Percentiles rank a stretch among this genome's conserved stretches.
Evolutionary conservation across 371 early-diverging fungal genomes (phyloP).

Genomic region (Mortierella sp.): DNA sequence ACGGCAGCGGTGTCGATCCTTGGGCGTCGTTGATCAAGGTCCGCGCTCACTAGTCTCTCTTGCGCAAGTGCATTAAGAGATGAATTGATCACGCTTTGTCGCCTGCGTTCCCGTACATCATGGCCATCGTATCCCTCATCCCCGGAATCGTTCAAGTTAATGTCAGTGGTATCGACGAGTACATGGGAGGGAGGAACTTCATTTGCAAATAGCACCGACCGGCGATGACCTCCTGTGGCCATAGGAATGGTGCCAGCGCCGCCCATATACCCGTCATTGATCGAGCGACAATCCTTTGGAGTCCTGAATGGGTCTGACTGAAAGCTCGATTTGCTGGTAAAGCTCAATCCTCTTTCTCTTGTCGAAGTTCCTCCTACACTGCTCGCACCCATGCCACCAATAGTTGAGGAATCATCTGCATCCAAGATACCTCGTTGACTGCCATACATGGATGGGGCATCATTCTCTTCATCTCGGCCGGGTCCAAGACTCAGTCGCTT

Average conservation of each 20-base stretch:
- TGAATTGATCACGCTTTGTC: conserved; percentile 34
- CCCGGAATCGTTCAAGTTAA: conserved; percentile 31
- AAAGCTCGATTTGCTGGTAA: conserved; percentile 47
- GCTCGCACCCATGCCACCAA: conserved; percentile 26
- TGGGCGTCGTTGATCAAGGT: conserved; percentile 8
- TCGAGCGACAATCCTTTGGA: conserved; percentile 40
- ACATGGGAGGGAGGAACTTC: conserved; percentile 36
- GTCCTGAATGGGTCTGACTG: conserved; percentile 55
- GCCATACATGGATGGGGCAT: conserved; percentile 38
- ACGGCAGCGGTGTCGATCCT: conserved; percentile 30
- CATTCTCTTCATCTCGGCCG: conserved; percentile 33
- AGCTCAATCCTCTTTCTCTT: conserved; percentile 25
- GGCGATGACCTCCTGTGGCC: background rate
- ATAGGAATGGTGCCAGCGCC: conserved; percentile 11
- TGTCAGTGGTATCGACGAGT: conserved; percentile 33
- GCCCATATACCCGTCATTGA: conserved; percentile 30
- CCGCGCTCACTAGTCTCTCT: conserved; percentile 17
- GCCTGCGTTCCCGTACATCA: conserved; percentile 18
- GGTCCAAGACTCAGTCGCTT: conserved; percentile 28
- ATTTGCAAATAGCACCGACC: conserved; percentile 15
- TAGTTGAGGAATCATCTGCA: conserved; percentile 34
- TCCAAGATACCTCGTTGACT: conserved; percentile 44
- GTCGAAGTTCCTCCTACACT: conserved; percentile 27
- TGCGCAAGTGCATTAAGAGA: conserved; percentile 33
- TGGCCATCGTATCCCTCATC: conserved; percentile 7